A percentile compares a stretch with the other conserved stretches of the same genome.
phyloP scores from a whole-genome alignment of 768 basidiomycete genomes.

The Macrolepiota albuminosa region DNA sequence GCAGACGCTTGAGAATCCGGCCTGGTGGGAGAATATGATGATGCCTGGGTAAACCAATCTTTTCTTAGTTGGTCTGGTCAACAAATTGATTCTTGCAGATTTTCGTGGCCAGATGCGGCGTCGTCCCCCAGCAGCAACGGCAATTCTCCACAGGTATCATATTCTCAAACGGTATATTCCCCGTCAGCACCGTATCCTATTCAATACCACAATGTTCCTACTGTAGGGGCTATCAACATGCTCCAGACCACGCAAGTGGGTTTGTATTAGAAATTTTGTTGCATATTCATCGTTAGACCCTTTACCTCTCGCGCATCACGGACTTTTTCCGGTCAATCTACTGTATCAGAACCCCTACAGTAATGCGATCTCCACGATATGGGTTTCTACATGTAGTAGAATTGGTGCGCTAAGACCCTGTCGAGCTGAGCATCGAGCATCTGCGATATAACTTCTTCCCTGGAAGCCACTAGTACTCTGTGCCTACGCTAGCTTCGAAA shows the following conservation, averaged over 20 bases:
- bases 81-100: conserved; percentile 11
- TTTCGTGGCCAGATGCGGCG: conserved; percentile 26
- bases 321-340: neutral
- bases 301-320: neutral
- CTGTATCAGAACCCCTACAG: neutral
- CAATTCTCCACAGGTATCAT: conserved; percentile 13
- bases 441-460: neutral
- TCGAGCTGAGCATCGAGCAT: neutral
- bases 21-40: conserved; percentile 79
- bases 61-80: neutral
- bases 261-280: conserved; percentile 6
- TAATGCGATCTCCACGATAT: neutral
- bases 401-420: neutral
- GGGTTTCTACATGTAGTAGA: neutral
- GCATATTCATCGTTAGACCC: neutral
- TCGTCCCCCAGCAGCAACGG: conserved; percentile 21
- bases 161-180: conserved; percentile 1
- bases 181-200: conserved; percentile 9
- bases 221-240: conserved; percentile 8
- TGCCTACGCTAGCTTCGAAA: neutral
- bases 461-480: neutral
- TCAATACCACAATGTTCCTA: conserved; percentile 9
- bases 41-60: conserved; percentile 62
- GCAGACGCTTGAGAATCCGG: conserved; percentile 65
- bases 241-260: conserved; percentile 14